These are phyloP conservation scores for Juglanconis oblonga DNA, from an alignment of 2,329 filamentous ascomycete species.

Conservation along the genomic window DNA sequence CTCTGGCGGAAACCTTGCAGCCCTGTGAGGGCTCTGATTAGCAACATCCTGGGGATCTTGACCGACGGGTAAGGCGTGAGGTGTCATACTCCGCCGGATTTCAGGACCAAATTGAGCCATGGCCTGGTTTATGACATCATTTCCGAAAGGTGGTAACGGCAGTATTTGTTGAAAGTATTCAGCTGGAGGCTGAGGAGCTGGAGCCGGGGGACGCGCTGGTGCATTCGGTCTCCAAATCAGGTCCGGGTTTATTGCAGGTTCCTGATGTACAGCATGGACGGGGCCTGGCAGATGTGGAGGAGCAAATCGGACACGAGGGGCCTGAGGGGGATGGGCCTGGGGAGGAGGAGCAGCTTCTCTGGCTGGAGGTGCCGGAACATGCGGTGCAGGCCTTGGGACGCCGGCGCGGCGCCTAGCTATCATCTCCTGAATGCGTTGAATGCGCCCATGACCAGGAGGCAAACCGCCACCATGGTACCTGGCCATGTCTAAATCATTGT, in stretches of 20 bases:
- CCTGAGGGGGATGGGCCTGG: neutral
- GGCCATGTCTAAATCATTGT: neutral
- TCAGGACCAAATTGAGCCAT: neutral
- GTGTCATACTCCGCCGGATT: constrained; percentile 9
- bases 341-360: neutral
- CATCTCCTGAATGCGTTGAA: no score
- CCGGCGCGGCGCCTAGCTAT: no score
- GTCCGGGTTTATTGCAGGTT: neutral
- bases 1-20: neutral
- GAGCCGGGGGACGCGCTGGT: neutral
- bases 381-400: no score
- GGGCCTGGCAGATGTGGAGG: neutral
- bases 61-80: constrained; percentile 1
- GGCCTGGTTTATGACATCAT: neutral
- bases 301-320: neutral
- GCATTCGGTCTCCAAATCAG: neutral
- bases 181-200: neutral
- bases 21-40: constrained; percentile 5
- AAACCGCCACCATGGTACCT: no score
- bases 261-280: neutral
- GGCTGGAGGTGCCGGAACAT: no score
- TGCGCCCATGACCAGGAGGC: no score
- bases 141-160: neutral
- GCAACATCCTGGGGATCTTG: constrained; percentile 6
- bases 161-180: neutral